phyloP scores from a whole-genome alignment of 2,329 filamentous ascomycete genomes.

The Aspergillus neoniger region DNA sequence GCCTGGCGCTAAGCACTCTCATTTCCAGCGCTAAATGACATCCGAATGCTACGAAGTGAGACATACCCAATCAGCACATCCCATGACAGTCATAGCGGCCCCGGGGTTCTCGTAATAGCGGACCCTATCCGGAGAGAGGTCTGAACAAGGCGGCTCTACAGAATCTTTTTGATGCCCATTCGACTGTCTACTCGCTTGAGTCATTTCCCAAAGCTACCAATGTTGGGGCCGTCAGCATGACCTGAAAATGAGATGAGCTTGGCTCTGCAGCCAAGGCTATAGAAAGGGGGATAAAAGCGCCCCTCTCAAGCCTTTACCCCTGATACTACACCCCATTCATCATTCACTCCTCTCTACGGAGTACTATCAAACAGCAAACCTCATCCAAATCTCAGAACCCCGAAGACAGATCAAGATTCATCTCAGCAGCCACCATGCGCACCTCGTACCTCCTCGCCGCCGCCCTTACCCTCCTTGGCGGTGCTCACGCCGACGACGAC shows the following conservation, averaged over 20 bases:
- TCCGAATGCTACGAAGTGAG: neutral
- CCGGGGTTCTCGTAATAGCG: neutral
- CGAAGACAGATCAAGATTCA: neutral
- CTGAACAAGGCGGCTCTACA: neutral
- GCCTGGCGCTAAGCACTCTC: neutral
- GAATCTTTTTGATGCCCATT: no score
- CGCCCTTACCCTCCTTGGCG: neutral
- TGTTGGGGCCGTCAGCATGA: no score
- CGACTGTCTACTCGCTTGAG: no score
- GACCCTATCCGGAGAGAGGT: neutral
- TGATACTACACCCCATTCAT: no score
- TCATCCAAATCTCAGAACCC: neutral
- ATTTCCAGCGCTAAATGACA: neutral
- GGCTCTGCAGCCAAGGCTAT: no score
- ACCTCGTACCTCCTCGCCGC: conserved; percentile 1
- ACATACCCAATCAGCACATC: neutral
- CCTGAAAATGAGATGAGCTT: no score
- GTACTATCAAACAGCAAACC: no score
- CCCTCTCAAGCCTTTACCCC: no score
- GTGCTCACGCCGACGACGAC: neutral
- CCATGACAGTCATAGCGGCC: neutral
- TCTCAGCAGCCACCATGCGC: neutral
- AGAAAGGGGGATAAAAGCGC: no score
- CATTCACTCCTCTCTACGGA: no score
- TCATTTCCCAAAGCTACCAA: no score